Conservation (phyloP, 2,329 filamentous ascomycete genomes). For the Phyllosticta ampelicida region DNA sequence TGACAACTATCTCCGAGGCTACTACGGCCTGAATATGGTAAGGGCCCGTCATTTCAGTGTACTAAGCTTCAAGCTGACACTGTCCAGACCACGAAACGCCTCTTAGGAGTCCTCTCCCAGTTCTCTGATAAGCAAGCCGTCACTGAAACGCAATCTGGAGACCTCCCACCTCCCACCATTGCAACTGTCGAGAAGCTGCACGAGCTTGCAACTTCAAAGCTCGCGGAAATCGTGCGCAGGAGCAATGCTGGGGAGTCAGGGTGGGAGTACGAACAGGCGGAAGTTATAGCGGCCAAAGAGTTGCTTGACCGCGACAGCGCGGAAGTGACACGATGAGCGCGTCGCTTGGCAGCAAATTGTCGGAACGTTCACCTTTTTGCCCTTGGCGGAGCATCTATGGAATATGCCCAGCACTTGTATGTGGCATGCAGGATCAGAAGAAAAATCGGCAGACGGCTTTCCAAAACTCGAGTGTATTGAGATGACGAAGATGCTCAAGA, state of each 20-base stretch:
- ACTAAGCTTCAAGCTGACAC: not conserved
- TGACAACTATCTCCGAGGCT: conserved; percentile 82
- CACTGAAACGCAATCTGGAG: conserved; percentile 24
- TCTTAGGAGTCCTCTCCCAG: conserved; percentile 19
- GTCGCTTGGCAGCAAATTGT: not conserved
- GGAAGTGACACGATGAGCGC: not conserved
- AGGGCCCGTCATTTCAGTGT: no score
- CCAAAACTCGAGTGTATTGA: no score
- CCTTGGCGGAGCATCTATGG: not conserved
- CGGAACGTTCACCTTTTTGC: not conserved
- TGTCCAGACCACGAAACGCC: conserved; percentile 10
- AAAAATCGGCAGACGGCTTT: no score
- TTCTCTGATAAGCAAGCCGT: conserved; percentile 16
- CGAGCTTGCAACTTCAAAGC: conserved; percentile 60
- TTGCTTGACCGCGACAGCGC: conserved; percentile 46
- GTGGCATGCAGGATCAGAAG: not conserved
- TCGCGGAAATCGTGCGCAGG: conserved; percentile 64
- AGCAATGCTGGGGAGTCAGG: conserved; percentile 49
- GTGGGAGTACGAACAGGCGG: conserved; percentile 64
- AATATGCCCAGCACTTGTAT: not conserved
- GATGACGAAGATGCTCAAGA: no score
- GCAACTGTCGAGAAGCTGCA: conserved; percentile 57
- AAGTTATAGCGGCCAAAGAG: conserved; percentile 60
- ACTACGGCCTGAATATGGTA: conserved; percentile 81
- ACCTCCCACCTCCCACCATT: conserved; percentile 42